Evolutionary conservation across 192 early-diverging fungal species (phyloP).

Genomic region (Backusella tarrabulga): DNA sequence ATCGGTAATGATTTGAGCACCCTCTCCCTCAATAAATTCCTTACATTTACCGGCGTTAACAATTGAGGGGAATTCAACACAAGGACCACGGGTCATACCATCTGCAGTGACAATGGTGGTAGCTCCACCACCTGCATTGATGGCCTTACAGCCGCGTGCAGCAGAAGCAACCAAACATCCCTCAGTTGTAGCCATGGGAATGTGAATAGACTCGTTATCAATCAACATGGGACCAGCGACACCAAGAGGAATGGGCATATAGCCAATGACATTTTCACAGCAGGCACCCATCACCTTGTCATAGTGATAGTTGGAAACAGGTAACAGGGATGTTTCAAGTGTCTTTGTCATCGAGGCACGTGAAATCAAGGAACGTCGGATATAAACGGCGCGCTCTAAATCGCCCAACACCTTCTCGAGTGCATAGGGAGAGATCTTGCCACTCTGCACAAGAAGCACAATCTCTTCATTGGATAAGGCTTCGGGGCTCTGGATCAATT

Average conservation of each 20-base stretch:
- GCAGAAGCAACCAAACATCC: conserved; percentile 90
- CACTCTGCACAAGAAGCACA: conserved; percentile 61
- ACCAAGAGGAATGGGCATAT: conserved; percentile 89
- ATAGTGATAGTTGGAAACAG: conserved; percentile 87
- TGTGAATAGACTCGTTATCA: conserved; percentile 76
- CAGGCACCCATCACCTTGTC: conserved; percentile 85
- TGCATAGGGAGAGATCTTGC: conserved; percentile 79
- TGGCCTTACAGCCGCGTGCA: conserved; percentile 93
- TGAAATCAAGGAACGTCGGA: conserved; percentile 80
- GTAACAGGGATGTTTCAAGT: conserved; percentile 65
- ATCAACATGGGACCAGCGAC: conserved; percentile 86
- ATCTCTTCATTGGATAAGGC: conserved; percentile 75
- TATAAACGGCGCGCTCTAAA: conserved; percentile 77
- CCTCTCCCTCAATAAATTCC: conserved; percentile 67
- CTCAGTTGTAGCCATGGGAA: conserved; percentile 97
- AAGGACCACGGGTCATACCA: conserved; percentile 95
- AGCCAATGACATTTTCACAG: conserved; percentile 96
- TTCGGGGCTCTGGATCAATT: conserved; percentile 41
- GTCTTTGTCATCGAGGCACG: conserved; percentile 64
- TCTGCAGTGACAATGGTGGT: conserved; percentile 76
- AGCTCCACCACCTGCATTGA: conserved; percentile 86
- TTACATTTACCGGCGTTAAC: conserved; percentile 63
- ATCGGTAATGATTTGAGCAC: conserved; percentile 59
- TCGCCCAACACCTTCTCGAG: conserved; percentile 85
- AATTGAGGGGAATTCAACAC: conserved; percentile 80